phyloP scores from a whole-genome alignment of 2,329 filamentous ascomycete species.

The Gaeumannomyces tritici region DNA sequence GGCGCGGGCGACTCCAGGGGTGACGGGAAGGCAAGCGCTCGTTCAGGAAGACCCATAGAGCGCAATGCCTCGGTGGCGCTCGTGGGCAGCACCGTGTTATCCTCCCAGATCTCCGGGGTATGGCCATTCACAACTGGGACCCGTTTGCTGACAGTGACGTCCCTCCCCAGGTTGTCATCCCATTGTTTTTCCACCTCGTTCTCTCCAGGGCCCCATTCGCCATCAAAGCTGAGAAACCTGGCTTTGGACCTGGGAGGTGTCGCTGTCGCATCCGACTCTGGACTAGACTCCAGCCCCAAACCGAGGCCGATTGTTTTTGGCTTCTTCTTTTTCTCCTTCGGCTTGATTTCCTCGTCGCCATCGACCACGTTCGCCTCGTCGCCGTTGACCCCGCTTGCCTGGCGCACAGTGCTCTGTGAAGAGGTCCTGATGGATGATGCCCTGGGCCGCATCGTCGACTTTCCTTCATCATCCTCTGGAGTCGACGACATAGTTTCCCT shows the following conservation, averaged over 20 bases:
- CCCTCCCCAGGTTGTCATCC: slow-evolving; percentile 42
- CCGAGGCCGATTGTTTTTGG: slow-evolving; percentile 31
- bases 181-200: slow-evolving; percentile 43
- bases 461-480: slow-evolving; percentile 46
- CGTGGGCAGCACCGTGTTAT: slow-evolving; percentile 36
- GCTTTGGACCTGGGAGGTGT: slow-evolving; percentile 24
- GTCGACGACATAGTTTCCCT: slow-evolving; percentile 54
- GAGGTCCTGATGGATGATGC: slow-evolving; percentile 18
- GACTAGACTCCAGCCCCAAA: slow-evolving; percentile 30
- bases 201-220: slow-evolving; percentile 40
- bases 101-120: slow-evolving; percentile 32
- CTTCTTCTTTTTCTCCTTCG: slow-evolving; percentile 11
- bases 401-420: no score
- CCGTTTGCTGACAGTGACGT: slow-evolving; percentile 43
- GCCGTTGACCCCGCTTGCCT: slow-evolving; percentile 12
- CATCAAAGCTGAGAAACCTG: slow-evolving; percentile 48
- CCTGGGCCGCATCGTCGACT: slow-evolving; percentile 28
- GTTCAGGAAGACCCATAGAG: slow-evolving; percentile 34
- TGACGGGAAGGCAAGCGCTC: slow-evolving; percentile 26
- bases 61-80: slow-evolving; percentile 41
- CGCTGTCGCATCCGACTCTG: slow-evolving; percentile 27
- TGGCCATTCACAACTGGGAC: slow-evolving; percentile 14
- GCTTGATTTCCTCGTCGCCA: slow-evolving; percentile 11
- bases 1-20: slow-evolving; percentile 19
- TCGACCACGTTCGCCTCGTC: slow-evolving; percentile 9